Evolutionary conservation across 2,329 filamentous ascomycete species (phyloP), one percentile per base, ranked within the genome.

Genomic region (Fusarium staphyleae): DNA sequence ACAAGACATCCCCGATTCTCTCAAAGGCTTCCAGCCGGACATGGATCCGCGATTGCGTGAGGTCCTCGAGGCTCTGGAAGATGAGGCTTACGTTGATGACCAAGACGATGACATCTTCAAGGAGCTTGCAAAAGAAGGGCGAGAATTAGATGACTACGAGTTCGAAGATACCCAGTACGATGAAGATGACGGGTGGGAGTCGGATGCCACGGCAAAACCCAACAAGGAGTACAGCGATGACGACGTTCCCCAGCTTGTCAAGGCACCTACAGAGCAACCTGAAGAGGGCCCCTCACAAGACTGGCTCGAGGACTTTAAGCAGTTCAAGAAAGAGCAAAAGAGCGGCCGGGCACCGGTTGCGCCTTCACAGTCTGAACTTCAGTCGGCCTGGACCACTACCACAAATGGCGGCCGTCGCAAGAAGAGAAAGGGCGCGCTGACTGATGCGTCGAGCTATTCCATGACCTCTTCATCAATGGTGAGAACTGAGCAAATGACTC

Each of bases 31-130:
- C 73, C 89, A 99, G 74, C 95, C 96, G 6, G 93, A 98, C 70
- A 98, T 99, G 95, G 96, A 99, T 69, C 93, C 93, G 2, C 83
- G 93, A 32, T 73, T 99, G 63, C 84, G 95, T 37, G 95, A 99
- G 73, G 92, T 93, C 5, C 77, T 99, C 18, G 93, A 97, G 74
- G 95, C 95, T 10, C 77, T 99, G 24, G 95, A 99, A 41, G 95
- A 99, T 68, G 95, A 99, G 18, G 93, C 89, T 3, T 99, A 91
- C 69, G 93, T 99, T 2, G 93, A 90, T 6, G 85, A 93, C 28
- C 90, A 93, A 16, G 85, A 93, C 29, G 90, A 95, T n/a, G 90
- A 95, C 48, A 76, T 98, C 44, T 98, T 99, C 73, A 85, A 84
- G 36, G 75, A 87, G 62, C 76, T 96, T 36, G 85, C 90, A 15